Conservation (phyloP, 345 rosid genomes). For the Capsella bursapastoris region DNA sequence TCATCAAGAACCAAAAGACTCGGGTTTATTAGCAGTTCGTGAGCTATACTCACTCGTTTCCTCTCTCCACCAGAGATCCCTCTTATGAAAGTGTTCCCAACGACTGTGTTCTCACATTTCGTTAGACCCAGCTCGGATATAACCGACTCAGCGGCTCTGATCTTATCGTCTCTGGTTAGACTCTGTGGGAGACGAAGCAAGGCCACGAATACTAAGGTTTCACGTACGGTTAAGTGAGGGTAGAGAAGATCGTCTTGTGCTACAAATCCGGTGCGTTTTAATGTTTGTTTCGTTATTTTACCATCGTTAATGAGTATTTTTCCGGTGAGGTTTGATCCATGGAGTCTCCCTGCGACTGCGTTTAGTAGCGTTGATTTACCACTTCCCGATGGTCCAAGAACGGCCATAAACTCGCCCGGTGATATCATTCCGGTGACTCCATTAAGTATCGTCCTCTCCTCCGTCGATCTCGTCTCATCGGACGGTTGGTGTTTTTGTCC, state of each 20-base stretch:
- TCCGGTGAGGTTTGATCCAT: slow-evolving; percentile 60
- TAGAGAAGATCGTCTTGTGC: slow-evolving; percentile 92
- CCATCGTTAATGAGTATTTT: slow-evolving; percentile 67
- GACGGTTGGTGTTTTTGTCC: slow-evolving; percentile 36
- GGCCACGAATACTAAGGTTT: slow-evolving; percentile 79
- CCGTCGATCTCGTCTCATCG: slow-evolving; percentile 41
- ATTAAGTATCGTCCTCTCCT: slow-evolving; percentile 63
- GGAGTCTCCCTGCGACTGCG: slow-evolving; percentile 77
- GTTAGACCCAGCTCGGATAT: slow-evolving; percentile 70
- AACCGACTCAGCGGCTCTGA: slow-evolving; percentile 62
- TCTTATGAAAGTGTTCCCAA: slow-evolving; percentile 83
- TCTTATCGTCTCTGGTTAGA: slow-evolving; percentile 57
- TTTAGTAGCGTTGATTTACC: slow-evolving; percentile 89
- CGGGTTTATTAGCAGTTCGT: slow-evolving; percentile 86
- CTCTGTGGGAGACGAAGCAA: slow-evolving; percentile 69
- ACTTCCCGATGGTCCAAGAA: slow-evolving; percentile 96
- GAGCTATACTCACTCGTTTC: slow-evolving; percentile 91
- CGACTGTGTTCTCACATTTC: slow-evolving; percentile 82
- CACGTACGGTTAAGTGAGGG: slow-evolving; percentile 93
- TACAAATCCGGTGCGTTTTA: slow-evolving; percentile 83
- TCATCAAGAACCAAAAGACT: slow-evolving; percentile 84
- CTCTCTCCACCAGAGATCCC: slow-evolving; percentile 96
- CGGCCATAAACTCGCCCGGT: slow-evolving; percentile 87
- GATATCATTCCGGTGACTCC: slow-evolving; percentile 80
- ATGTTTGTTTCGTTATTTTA: slow-evolving; percentile 52